These are phyloP conservation scores for Bassia scoparia DNA, from an alignment of 148 eudicot species.

Conservation along the genomic window DNA sequence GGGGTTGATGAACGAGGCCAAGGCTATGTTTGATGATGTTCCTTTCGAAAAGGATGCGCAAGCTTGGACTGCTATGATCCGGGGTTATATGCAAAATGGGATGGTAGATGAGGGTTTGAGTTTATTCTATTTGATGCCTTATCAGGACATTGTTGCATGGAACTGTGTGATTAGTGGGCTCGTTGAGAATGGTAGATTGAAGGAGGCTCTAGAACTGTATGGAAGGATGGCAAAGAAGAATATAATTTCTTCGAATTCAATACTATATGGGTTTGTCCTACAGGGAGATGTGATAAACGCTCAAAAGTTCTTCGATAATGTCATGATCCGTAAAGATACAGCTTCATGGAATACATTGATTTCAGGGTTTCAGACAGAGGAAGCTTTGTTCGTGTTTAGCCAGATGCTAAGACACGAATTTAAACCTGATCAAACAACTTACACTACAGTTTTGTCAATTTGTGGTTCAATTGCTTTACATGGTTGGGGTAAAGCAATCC, in stretches of 20 bases:
- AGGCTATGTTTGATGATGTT: constrained; percentile 45
- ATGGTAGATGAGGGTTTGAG: constrained; percentile 45
- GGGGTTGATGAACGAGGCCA: constrained; percentile 45
- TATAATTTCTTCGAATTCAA: constrained; percentile 46
- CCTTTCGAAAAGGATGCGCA: constrained; percentile 49
- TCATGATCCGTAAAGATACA: constrained; percentile 37
- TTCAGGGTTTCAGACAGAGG: constrained; percentile 41
- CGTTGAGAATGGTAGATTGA: constrained; percentile 42
- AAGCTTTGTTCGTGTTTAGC: constrained; percentile 34
- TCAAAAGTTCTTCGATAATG: constrained; percentile 30
- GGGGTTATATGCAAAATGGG: constrained; percentile 42
- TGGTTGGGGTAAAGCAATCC: constrained; percentile 45
- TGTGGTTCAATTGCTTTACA: constrained; percentile 45
- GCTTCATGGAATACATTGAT: constrained; percentile 57
- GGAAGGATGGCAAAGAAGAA: constrained; percentile 45
- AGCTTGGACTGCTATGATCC: constrained; percentile 53
- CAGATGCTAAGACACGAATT: constrained; percentile 39
- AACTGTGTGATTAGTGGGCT: constrained; percentile 54
- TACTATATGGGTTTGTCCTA: constrained; percentile 47
- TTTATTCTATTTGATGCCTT: constrained; percentile 48
- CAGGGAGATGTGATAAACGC: constrained; percentile 41
- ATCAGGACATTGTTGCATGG: constrained; percentile 54
- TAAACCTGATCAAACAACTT: constrained; percentile 49
- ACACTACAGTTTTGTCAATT: constrained; percentile 34
- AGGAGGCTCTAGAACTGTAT: constrained; percentile 50